These are phyloP conservation scores for Phytophthora quininea DNA, from an alignment of 352 stramenopile genomes.

Conservation along the genomic window DNA sequence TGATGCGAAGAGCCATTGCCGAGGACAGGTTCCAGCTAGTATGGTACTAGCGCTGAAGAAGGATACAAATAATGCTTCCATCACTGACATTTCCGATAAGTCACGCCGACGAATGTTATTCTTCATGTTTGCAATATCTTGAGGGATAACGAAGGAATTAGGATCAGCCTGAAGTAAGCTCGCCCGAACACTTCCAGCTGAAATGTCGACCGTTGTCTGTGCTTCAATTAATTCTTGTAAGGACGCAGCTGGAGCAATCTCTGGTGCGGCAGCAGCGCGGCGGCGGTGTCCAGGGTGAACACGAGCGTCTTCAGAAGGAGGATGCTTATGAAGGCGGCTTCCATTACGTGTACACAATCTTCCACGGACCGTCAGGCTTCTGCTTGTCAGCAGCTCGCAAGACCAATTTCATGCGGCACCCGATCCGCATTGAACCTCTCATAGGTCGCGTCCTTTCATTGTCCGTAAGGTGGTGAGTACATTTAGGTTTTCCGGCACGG, in stretches of 20 bases:
- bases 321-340: conserved; percentile 23
- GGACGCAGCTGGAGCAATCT: neutral
- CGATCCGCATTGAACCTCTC: conserved; percentile 14
- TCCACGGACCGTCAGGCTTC: conserved; percentile 10
- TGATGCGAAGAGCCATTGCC: too few species aligned
- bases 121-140: conserved; percentile 5
- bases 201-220: conserved; percentile 3
- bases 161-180: conserved; percentile 10
- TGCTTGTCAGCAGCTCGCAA: conserved; percentile 6
- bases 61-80: conserved; percentile 4
- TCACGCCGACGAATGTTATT: conserved; percentile 1
- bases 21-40: too few species aligned
- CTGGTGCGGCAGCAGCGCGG: conserved; percentile 3
- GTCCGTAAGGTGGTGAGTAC: conserved; percentile 17
- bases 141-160: conserved; percentile 6
- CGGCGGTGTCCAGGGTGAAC: conserved; percentile 13
- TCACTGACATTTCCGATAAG: neutral
- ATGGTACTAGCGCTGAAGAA: too few species aligned
- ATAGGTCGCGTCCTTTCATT: conserved; percentile 4
- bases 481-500: conserved; percentile 7
- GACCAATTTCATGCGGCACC: conserved; percentile 13
- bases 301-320: conserved; percentile 3
- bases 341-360: conserved; percentile 16
- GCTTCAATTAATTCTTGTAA: conserved; percentile 4
- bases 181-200: neutral